Base-by-base conservation (phyloP, 306 rosid genomes). In the Delonix regia region DNA sequence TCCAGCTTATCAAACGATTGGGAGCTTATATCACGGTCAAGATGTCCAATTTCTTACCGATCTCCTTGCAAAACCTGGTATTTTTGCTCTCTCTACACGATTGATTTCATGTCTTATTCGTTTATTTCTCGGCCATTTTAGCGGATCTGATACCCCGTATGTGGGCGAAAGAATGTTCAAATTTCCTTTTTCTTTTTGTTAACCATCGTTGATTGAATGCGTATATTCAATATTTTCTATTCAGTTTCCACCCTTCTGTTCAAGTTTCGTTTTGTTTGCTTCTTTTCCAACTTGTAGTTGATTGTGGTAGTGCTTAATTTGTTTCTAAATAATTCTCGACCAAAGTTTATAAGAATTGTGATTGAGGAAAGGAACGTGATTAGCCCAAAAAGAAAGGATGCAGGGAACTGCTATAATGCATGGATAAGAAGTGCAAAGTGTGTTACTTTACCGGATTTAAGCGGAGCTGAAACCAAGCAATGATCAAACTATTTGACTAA, bases 1-100 rank as follows among this genome's bases (percentile, higher is more conserved):
- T 87, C 39, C 93, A 86, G 81, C 88, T 88, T 51, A 84, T 88
- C 86, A 90, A 84, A 83, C 90, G 90, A 55, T 80, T 90, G 47
- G 90, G 94, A 45, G 74, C 85, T 68, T 82, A 77, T 60, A 86
- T 90, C 83, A 82, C 93, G 39, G 76, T 85, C 82, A 92, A 86
- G 84, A 84, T 92, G 80, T 85, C 97, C 76, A 83, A 77, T 77
- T 73, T 87, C 56, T 80, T 88, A 53, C 73, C 92, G 73, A 85
- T 90, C 83, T 83, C 87, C 38, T 51, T 86, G 42, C 86, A 79
- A 24, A 86, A 77, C 71, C 74, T 80, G 86, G 97, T 92, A 81
- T 21, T 42, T 53, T 66, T 53, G 18, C 25, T 60, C 64, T 81
- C 44, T 48, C 6, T 44, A 7, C 39, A 38, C 34, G 57, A 39